Conservation (phyloP, 139 green algal genomes). For the Chlamydomonas sp. region DNA sequence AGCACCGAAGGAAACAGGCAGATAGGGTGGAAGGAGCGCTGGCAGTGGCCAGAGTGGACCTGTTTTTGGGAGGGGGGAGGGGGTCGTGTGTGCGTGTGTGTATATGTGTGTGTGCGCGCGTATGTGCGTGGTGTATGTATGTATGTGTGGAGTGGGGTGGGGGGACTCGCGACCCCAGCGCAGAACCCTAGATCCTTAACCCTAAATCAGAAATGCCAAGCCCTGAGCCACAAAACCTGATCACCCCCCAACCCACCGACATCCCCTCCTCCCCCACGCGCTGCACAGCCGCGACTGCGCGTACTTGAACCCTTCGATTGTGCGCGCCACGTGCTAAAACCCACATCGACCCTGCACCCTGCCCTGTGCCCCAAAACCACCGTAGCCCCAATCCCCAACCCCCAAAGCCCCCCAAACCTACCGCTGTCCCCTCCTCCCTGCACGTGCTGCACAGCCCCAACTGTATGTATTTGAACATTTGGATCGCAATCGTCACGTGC, state of each 20-base stretch:
- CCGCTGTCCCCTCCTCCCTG: constrained; percentile 2
- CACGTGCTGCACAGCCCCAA: background rate
- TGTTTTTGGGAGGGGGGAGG: background rate
- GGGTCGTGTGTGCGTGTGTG: no score
- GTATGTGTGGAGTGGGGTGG: no score
- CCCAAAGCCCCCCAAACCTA: background rate
- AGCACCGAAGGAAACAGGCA: constrained; percentile 45
- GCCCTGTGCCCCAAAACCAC: no score
- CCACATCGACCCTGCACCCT: no score
- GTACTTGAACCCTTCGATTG: background rate
- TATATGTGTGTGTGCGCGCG: no score
- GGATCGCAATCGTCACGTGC: no score
- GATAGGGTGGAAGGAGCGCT: constrained; percentile 45
- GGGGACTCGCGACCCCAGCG: no score
- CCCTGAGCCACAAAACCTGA: no score
- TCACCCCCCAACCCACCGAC: constrained; percentile 16
- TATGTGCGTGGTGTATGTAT: no score
- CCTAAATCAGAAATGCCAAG: no score
- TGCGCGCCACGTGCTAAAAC: background rate
- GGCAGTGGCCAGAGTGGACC: constrained; percentile 19
- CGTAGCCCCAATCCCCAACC: background rate
- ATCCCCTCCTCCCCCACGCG: constrained; percentile 12
- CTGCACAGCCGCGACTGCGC: constrained; percentile 8
- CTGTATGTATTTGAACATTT: no score
- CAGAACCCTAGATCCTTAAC: no score